These are phyloP conservation scores for Thelephora terrestris DNA, from an alignment of 1,284 basidiomycete species.

Conservation along the genomic window DNA sequence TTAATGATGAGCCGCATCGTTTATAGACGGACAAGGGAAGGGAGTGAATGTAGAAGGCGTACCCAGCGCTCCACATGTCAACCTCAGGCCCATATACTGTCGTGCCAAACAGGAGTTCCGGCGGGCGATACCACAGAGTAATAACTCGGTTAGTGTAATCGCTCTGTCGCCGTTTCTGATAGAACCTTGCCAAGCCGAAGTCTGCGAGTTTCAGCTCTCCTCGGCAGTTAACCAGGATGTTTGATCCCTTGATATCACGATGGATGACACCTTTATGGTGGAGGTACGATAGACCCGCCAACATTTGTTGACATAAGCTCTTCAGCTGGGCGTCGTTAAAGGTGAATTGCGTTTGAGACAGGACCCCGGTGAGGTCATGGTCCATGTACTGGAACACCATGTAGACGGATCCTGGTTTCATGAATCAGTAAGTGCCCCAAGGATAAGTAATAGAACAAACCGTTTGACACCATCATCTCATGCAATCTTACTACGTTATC, in stretches of 20 bases:
- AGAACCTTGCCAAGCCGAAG: conserved; percentile 96
- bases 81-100: conserved; percentile 97
- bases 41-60: conserved; percentile 17
- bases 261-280: conserved; percentile 95
- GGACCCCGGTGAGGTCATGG: conserved; percentile 92
- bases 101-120: conserved; percentile 91
- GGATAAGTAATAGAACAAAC: conserved; percentile 32
- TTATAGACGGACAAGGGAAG: conserved; percentile 1
- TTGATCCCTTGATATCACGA: conserved; percentile 97
- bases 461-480: conserved; percentile 98
- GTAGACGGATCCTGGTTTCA: conserved; percentile 74
- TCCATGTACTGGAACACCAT: conserved; percentile 99
- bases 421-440: conserved; percentile 6
- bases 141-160: conserved; percentile 99
- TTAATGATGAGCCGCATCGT: no score
- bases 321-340: conserved; percentile 89
- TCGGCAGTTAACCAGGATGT: conserved; percentile 89
- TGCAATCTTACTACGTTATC: conserved; percentile 83
- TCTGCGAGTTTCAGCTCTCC: conserved; percentile 96
- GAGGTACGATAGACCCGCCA: conserved; percentile 86
- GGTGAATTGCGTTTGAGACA: conserved; percentile 81
- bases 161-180: conserved; percentile 79
- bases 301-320: conserved; percentile 91
- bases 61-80: conserved; percentile 99
- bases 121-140: conserved; percentile 97